phyloP scores from a whole-genome alignment of 805 yeast species.

The Ogataea trehalophila region DNA sequence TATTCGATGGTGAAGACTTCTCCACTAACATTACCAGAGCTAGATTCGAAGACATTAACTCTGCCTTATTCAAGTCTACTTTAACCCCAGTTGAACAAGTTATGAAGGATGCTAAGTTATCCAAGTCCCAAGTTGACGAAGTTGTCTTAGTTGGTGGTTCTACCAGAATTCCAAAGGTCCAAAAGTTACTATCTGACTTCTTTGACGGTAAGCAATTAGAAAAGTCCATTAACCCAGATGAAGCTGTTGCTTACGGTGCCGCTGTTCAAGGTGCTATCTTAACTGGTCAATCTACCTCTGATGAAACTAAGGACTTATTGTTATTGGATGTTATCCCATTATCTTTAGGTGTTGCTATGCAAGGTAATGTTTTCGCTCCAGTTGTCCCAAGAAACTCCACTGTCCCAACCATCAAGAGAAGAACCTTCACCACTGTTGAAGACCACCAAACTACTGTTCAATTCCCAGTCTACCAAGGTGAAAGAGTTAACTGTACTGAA shows the following conservation, averaged over 20 bases:
- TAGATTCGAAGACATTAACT: conserved; percentile 94
- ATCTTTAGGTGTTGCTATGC: conserved; percentile 99
- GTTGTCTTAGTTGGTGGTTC: conserved; percentile 98
- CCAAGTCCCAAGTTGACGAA: conserved; percentile 84
- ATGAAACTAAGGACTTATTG: conserved; percentile 91
- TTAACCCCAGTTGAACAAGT: conserved; percentile 94
- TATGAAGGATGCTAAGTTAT: conserved; percentile 82
- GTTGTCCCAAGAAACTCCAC: conserved; percentile 99
- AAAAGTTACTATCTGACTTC: conserved; percentile 89
- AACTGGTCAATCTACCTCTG: conserved; percentile 85
- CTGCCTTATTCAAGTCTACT: conserved; percentile 88
- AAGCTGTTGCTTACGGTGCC: conserved; percentile 99
- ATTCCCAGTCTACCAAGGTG: conserved; percentile 99
- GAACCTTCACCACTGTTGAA: conserved; percentile 97
- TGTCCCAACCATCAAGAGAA: conserved; percentile 97
- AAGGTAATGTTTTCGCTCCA: conserved; percentile 98
- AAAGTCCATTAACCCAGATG: conserved; percentile 97
- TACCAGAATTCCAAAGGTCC: conserved; percentile 98
- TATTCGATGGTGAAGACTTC: conserved; percentile 95
- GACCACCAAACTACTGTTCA: conserved; percentile 99
- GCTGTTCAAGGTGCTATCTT: conserved; percentile 99
- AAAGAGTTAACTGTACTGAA: conserved; percentile 97
- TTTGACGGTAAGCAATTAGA: conserved; percentile 96
- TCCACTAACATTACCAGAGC: conserved; percentile 93
- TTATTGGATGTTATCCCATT: conserved; percentile 97